These are phyloP conservation scores for Histomonas meleagridis DNA, from an alignment of 208 protist species.

Conservation along the genomic window DNA sequence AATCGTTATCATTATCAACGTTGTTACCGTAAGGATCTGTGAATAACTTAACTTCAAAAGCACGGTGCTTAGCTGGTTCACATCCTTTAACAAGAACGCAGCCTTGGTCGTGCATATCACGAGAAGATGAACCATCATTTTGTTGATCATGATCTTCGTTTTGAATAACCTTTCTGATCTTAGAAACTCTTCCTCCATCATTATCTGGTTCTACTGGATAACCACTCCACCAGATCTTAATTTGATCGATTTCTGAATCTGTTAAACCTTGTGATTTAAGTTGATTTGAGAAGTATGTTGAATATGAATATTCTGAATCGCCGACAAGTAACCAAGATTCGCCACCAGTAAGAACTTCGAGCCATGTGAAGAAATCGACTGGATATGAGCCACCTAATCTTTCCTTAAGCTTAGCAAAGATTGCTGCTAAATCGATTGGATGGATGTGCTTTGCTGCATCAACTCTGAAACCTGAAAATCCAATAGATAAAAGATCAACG, in stretches of 20 bases:
- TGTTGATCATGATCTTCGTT: constrained; percentile 62
- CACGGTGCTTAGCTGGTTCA: constrained; percentile 43
- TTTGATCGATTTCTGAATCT: constrained; percentile 52
- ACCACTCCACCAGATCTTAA: constrained; percentile 58
- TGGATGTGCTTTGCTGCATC: constrained; percentile 58
- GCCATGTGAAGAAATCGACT: constrained; percentile 54
- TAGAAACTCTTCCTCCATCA: not conserved
- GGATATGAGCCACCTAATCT: constrained; percentile 55
- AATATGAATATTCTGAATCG: constrained; percentile 52
- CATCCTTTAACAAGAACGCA: constrained; percentile 48
- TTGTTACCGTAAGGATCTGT: constrained; percentile 38
- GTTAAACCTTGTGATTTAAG: constrained; percentile 46
- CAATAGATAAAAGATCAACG: constrained; percentile 49
- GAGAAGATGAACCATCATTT: constrained; percentile 47
- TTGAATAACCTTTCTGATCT: constrained; percentile 50
- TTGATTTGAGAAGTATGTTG: constrained; percentile 34
- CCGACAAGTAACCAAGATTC: constrained; percentile 47
- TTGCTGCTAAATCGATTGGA: constrained; percentile 51
- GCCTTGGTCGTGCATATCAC: constrained; percentile 59
- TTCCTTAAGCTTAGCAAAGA: constrained; percentile 53
- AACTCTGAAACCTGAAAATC: constrained; percentile 52
- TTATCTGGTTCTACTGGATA: constrained; percentile 51
- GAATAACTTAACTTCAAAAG: constrained; percentile 57
- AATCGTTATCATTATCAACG: not conserved
- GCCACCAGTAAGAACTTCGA: constrained; percentile 57